phyloP scores from a whole-genome alignment of 805 yeast genomes.

The Saccharomycopsis capsularis region DNA sequence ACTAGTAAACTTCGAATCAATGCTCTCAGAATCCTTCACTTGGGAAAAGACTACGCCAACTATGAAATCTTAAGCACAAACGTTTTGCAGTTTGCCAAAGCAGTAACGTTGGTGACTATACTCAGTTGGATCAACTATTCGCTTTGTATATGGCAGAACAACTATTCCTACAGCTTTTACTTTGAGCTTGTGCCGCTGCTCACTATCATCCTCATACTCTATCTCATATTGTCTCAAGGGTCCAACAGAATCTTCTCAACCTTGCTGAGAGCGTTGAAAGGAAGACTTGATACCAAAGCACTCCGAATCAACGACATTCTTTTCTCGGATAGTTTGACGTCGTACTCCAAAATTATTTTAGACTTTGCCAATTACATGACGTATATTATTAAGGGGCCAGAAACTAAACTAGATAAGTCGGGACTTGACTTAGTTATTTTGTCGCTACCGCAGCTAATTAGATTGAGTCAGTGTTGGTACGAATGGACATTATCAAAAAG shows the following conservation, averaged over 20 bases:
- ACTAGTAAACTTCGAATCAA: conserved; percentile 2
- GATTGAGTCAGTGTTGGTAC: conserved; percentile 73
- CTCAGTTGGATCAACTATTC: conserved; percentile 6
- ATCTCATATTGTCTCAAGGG: conserved; percentile 8
- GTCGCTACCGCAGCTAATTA: conserved; percentile 58
- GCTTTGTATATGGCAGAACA: neutral
- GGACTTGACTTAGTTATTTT: conserved; percentile 32
- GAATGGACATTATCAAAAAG: conserved; percentile 51
- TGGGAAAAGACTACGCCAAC: conserved; percentile 1
- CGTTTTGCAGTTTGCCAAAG: conserved; percentile 2
- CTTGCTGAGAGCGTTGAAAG: conserved; percentile 45
- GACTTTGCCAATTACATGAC: conserved; percentile 49
- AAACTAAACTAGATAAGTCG: neutral
- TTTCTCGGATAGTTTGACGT: conserved; percentile 76
- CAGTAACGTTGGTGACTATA: conserved; percentile 1
- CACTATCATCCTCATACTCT: conserved; percentile 6
- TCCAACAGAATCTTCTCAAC: conserved; percentile 41
- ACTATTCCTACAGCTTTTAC: neutral
- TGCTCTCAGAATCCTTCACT: conserved; percentile 3
- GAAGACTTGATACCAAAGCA: conserved; percentile 48
- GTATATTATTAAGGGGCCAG: conserved; percentile 26
- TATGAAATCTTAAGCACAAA: neutral
- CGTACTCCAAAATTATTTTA: conserved; percentile 68
- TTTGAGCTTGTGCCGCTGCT: conserved; percentile 11
- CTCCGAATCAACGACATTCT: conserved; percentile 74